phyloP scores from a whole-genome alignment of 1,284 basidiomycete species.

The Schizophyllum amplum region DNA sequence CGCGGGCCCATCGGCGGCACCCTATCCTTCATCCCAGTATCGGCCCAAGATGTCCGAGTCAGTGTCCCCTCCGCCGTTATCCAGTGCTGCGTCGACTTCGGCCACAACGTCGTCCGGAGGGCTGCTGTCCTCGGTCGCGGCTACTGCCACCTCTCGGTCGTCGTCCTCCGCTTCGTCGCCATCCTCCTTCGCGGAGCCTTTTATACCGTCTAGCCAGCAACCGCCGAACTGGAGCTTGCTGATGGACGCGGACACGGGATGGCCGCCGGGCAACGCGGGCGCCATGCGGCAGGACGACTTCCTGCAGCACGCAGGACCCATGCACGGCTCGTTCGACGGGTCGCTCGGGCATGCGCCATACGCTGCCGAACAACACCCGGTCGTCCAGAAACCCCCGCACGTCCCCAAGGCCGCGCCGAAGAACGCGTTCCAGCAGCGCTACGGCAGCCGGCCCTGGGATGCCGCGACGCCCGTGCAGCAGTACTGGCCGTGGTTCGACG shows the following conservation, averaged over 20 bases:
- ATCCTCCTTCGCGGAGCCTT: not conserved
- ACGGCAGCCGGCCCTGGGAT: not conserved
- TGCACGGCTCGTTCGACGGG: not conserved
- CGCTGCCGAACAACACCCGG: not conserved
- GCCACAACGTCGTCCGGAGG: not conserved
- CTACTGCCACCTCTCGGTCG: not conserved
- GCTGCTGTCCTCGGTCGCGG: not conserved
- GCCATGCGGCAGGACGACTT: not conserved
- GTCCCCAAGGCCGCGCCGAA: not conserved
- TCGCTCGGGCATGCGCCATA: too few species aligned
- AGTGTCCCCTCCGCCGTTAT: not conserved
- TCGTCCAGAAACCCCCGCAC: not conserved
- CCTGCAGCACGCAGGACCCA: not conserved
- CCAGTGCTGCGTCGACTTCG: not conserved
- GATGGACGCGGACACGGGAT: not conserved
- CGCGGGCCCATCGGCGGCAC: too few species aligned
- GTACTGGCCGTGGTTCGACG: not conserved
- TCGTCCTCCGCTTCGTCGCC: not conserved
- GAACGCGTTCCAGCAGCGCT: not conserved
- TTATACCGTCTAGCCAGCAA: not conserved
- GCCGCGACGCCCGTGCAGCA: not conserved
- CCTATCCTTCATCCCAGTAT: not conserved
- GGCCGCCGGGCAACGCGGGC: too few species aligned
- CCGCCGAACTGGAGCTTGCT: not conserved
- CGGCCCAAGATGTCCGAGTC: not conserved